Conservation (phyloP, 345 rosid species). For the Erucastrum elatum region DNA sequence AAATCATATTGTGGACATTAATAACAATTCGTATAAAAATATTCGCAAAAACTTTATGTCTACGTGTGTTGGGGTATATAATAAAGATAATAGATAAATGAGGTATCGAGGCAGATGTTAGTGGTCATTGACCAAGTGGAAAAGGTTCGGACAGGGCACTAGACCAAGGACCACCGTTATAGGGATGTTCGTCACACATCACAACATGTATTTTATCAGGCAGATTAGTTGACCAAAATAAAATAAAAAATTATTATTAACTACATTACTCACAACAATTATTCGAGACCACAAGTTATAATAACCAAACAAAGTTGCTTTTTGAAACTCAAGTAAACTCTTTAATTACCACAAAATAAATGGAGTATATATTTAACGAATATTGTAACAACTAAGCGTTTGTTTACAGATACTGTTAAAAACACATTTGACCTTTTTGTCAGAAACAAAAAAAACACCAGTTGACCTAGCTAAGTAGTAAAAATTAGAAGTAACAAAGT, state of each 20-base stretch:
- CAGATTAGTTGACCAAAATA: background rate
- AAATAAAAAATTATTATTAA: background rate
- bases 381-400: too few relatives aligned
- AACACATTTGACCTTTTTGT: too few relatives aligned
- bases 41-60: conserved; percentile 20
- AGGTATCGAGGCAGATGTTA: conserved; percentile 16
- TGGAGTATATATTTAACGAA: too few relatives aligned
- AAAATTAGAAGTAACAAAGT: too few relatives aligned
- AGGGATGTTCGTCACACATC: conserved; percentile 27
- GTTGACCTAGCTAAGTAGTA: background rate
- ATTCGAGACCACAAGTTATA: background rate
- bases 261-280: background rate
- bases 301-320: background rate
- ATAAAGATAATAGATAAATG: conserved; percentile 17
- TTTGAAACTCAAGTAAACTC: background rate
- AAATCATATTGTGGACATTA: conserved; percentile 17
- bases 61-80: conserved; percentile 14
- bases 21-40: conserved; percentile 2
- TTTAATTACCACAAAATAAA: background rate
- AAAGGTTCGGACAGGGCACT: conserved; percentile 39
- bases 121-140: conserved; percentile 40
- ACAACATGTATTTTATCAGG: background rate
- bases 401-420: background rate
- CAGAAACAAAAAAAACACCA: too few relatives aligned
- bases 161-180: conserved; percentile 30